A percentile compares a stretch with the other conserved stretches of the same genome.
These are phyloP conservation scores for Asterochloris sp. DNA, from an alignment of 139 green algal genomes.

Conservation along the genomic window DNA sequence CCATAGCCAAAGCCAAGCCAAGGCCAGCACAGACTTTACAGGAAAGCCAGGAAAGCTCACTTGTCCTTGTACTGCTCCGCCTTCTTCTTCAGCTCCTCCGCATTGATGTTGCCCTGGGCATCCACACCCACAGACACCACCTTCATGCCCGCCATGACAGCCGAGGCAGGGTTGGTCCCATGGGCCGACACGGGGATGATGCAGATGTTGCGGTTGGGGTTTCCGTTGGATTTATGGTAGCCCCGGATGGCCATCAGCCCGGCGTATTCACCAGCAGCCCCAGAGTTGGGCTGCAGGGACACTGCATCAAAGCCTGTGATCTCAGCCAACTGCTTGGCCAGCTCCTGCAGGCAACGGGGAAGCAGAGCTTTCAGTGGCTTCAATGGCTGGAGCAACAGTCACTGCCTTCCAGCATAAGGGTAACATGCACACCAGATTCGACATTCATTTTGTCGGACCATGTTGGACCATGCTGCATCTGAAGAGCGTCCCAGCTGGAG, in stretches of 20 bases:
- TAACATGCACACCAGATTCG: no score
- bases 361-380: no score
- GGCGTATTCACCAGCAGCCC: constrained; percentile 95
- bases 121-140: constrained; percentile 88
- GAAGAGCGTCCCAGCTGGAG: no score
- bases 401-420: no score
- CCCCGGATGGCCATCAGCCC: constrained; percentile 97
- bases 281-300: constrained; percentile 96
- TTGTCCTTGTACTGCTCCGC: constrained; percentile 86
- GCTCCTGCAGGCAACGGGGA: constrained; percentile 45
- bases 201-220: constrained; percentile 92
- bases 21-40: neutral
- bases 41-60: neutral
- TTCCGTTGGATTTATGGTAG: constrained; percentile 85
- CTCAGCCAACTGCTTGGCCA: constrained; percentile 84
- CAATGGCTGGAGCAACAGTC: no score
- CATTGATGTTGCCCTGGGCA: constrained; percentile 89
- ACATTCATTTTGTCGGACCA: no score
- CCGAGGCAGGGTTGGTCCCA: constrained; percentile 96
- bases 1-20: no score
- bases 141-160: constrained; percentile 97
- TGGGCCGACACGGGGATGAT: constrained; percentile 98
- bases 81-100: constrained; percentile 84
- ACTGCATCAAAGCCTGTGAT: constrained; percentile 99
- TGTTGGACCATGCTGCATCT: no score